Base-by-base conservation (phyloP, 768 basidiomycete species). In the Suillus subalutaceus region DNA sequence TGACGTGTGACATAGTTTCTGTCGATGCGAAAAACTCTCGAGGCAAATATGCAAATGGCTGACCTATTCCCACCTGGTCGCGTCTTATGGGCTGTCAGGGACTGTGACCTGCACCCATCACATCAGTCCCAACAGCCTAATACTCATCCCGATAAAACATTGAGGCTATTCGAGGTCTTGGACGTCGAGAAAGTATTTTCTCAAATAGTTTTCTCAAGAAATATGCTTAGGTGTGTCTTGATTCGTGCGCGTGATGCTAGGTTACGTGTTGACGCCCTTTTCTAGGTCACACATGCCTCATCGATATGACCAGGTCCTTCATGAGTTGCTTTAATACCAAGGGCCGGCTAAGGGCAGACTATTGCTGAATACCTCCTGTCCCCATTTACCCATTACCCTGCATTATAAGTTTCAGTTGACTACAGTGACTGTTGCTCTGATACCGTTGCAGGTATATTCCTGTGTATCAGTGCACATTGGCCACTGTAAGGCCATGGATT, bases 21-120 rank as follows among this genome's bases (percentile, higher is more conserved):
- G 46, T 85, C 91, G 0, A 85, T 91, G 65, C 86, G 93, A 55
- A 94, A 92, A 81, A 93, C 92, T 3, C 83, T 94, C 0, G 91
- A 94, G 74, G 92, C 92, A 55, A 93, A 91, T 66, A 94, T 94
- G 92, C 84, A 87, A 59, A 85, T 83, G 80, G 79, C 86, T 3
- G 83, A 88, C 69, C 83, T 92, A 74, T 93, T 86, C 67, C 92
- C 92, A 15, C 90, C 93, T 0, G 93, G 92, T 3, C 84, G 88
- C 9, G 88, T 94, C 18, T 81, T 92, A 40, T 93, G 92, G 92
- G 92, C 89, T 6, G 81, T 93, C 75, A 85, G 90, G 64, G 88
- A 93, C 65, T 83, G 84, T 57, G 90, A 92, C 75, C 74, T 94
- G 30, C 87, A 89, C 63, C 85, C 85, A 10, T 80, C 85, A 0